Evolutionary conservation across 768 basidiomycete genomes (phyloP), one percentile per base, ranked within the genome.

Genomic region (Suillus subaureus): DNA sequence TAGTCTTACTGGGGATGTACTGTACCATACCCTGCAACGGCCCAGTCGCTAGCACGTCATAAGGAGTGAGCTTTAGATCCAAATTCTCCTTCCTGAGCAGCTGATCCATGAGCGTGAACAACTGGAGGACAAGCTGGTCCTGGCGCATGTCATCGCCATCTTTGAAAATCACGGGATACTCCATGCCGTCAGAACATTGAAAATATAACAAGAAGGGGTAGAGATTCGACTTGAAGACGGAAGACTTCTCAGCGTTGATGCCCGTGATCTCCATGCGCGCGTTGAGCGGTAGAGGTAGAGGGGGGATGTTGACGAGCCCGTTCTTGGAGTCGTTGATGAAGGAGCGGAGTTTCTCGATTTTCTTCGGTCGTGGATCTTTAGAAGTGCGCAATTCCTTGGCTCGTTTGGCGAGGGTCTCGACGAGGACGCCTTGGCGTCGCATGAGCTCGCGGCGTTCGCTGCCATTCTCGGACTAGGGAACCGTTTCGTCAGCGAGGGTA

Each of bases 121-220:
- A 83, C 77, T 99, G 97, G 60, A 99, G 91, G 33, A 99, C 96
- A 43, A 99, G 87, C 76, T 99, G 97, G 74, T 99, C 97, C 77
- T 99, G 97, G 26, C 97, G 89, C 84, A 99, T 91, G 74, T 99
- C 97, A 74, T 99, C 97, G 16, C 97, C 97, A 70, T 98, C 96
- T 78, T 99, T 99, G 85, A 99, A 98, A 66, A 99, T 99, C 61
- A 98, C 86, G 0, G 96, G 93, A 76, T 92, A 99, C 73, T 96
- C 93, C 18, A 88, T 85, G 12, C 92, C 90, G 64, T 94, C 91
- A 12, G 88, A 82, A 70, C 92, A 92, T 70, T 93, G 90, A 77
- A 99, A 97, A 76, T 92, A 94, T 21, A 99, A 82, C 23, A 97
- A 83, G 61, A 99, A 83, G 0, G 97, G 97, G 71, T 89, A 94